Evolutionary conservation across 2,329 filamentous ascomycete species (phyloP).

Genomic region (Emmonsiellopsis sp.): DNA sequence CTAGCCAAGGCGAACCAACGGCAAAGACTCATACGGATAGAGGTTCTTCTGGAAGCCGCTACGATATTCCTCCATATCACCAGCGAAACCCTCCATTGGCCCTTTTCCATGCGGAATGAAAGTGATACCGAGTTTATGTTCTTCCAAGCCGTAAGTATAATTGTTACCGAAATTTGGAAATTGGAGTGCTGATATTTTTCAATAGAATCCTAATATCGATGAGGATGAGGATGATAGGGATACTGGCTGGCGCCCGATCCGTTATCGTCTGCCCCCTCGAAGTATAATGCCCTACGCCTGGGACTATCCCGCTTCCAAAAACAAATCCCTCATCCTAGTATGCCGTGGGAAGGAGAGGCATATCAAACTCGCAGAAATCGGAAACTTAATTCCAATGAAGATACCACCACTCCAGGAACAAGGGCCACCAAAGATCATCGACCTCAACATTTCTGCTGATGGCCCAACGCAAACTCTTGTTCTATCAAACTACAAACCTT

Average conservation of each 20-base stretch:
- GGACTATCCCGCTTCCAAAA: constrained; percentile 97
- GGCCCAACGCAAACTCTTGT: constrained; percentile 93
- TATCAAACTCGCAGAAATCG: constrained; percentile 92
- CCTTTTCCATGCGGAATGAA: constrained; percentile 97
- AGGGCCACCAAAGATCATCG: constrained; percentile 72
- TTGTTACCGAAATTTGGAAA: background rate
- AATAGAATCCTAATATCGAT: constrained; percentile 70
- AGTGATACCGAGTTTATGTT: constrained; percentile 96
- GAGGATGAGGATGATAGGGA: constrained; percentile 73
- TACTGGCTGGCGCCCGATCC: constrained; percentile 83
- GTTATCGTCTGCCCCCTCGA: constrained; percentile 81
- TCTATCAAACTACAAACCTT: constrained; percentile 84
- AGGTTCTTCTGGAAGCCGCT: constrained; percentile 84
- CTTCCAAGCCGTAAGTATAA: constrained; percentile 60
- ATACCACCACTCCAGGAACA: constrained; percentile 58
- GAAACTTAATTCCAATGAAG: constrained; percentile 91
- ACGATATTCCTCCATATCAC: constrained; percentile 90
- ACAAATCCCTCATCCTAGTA: constrained; percentile 80
- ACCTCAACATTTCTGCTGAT: constrained; percentile 91
- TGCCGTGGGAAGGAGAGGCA: constrained; percentile 75
- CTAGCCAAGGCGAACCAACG: constrained; percentile 82
- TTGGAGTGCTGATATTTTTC: constrained; percentile 2
- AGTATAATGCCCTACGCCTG: constrained; percentile 99
- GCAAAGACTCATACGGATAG: constrained; percentile 77
- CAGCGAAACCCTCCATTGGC: constrained; percentile 90